Evolutionary conservation across 768 basidiomycete species (phyloP), one percentile per base, ranked within the genome.

Genomic region (Daedalea quercina): DNA sequence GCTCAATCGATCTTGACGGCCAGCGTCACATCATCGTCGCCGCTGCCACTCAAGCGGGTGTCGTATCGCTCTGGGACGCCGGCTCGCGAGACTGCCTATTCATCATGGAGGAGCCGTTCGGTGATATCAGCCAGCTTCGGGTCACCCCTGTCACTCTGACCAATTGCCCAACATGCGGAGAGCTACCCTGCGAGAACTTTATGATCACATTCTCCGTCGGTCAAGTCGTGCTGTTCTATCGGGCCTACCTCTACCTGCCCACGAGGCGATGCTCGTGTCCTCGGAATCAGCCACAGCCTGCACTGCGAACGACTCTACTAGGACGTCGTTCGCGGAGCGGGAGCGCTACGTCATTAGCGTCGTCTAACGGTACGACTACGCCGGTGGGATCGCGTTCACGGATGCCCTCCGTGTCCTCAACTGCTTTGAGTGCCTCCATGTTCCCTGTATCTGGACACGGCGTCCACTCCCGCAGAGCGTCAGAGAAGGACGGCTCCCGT

Each of bases 381-480:
- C 79, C 82, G 6, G 63, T 69, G 13, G 70, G 74, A 20, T 67
- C 74, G 6, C 76, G 80, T 50, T 58, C 68, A n/a, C 73, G 78
- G 44, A 72, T 79, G 51, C 61, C 80, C 15, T 76, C 79, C 3
- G 69, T 71, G 19, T 63, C 78, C 23, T 65, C 69, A 23, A 48
- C 76, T 68, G 59, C 65, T 23, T 62, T 67, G 20, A 81, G 84
- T 50, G 64, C 73, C 0, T 69, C 78, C 4, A 71, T 79, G 9
- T 93, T 90, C 64, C 90, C 90, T 11, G 78, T 93, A 22, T 91
- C 87, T 6, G 88, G 76, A 2, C 90, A 90, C 61, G 91, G 87
- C 19, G 77, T 85, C 35, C 81, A 90, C 64, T 82, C 87, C 23
- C 77, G 88, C 44, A 76, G 88, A 47, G 75, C 76, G 20, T 86